Evolutionary conservation across 139 green algal genomes (phyloP).

Genomic region (Coelastrella sp.): DNA sequence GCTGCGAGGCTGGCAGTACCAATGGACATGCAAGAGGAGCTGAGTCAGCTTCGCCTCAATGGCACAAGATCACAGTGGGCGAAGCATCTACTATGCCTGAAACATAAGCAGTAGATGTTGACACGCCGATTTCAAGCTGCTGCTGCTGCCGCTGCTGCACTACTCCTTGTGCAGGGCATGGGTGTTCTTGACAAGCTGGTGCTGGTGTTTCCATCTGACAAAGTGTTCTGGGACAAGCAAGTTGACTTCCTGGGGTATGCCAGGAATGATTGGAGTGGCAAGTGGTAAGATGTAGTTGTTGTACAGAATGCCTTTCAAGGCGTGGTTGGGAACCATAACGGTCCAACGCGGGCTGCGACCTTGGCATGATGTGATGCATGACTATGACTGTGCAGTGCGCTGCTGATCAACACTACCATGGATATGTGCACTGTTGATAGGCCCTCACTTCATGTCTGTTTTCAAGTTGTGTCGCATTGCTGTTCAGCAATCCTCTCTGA

Average conservation of each 20-base stretch:
- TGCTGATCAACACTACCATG: no score
- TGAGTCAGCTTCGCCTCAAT: no score
- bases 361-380: not conserved
- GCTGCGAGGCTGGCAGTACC: no score
- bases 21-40: no score
- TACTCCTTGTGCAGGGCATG: constrained; percentile 49
- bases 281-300: not conserved
- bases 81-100: not conserved
- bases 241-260: constrained; percentile 20
- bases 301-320: no score
- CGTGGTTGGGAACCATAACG: no score
- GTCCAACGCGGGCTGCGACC: no score
- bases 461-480: no score
- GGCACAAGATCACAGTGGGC: no score
- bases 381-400: not conserved
- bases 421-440: no score
- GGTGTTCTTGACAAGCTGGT: constrained; percentile 60
- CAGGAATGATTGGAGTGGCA: not conserved
- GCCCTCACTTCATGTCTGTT: no score
- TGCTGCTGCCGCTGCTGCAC: not conserved
- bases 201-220: constrained; percentile 70
- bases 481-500: no score
- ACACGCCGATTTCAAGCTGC: not conserved
- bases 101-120: not conserved
- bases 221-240: constrained; percentile 36